These are phyloP conservation scores for Fusarium caatingaense DNA, from an alignment of 2,329 filamentous ascomycete genomes.

Conservation along the genomic window DNA sequence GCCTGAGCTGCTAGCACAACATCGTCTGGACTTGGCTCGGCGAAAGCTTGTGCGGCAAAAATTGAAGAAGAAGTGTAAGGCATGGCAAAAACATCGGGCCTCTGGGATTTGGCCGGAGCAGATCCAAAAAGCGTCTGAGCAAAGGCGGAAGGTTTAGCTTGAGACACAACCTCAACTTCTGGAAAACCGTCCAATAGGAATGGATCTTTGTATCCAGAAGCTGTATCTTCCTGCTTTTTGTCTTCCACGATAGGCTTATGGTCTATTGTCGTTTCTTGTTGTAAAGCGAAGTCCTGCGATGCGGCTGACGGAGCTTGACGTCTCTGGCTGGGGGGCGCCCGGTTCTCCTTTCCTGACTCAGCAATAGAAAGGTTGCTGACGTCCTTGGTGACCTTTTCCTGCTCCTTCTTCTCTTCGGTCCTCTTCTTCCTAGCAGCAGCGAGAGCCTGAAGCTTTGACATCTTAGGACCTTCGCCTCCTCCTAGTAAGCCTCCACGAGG, in stretches of 20 bases:
- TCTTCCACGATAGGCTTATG: not conserved
- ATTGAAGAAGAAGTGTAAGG: conserved; percentile 63
- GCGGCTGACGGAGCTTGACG: conserved; percentile 27
- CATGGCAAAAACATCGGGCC: conserved; percentile 54
- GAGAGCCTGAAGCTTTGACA: conserved; percentile 91
- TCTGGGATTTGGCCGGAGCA: conserved; percentile 49
- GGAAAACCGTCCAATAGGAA: conserved; percentile 3
- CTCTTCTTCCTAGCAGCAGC: conserved; percentile 89
- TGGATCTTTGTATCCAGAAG: not conserved
- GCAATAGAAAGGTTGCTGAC: conserved; percentile 50
- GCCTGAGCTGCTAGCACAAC: conserved; percentile 87
- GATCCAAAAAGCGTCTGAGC: conserved; percentile 64
- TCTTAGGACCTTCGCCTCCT: conserved; percentile 75
- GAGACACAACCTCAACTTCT: conserved; percentile 9
- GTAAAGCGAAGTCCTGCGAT: conserved; percentile 2
- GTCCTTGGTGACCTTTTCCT: conserved; percentile 43
- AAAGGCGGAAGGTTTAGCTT: conserved; percentile 64
- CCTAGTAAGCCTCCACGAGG: conserved; percentile 79
- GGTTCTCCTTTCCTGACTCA: conserved; percentile 49
- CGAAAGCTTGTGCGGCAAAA: conserved; percentile 73
- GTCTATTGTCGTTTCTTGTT: conserved; percentile 1
- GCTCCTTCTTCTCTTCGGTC: conserved; percentile 69
- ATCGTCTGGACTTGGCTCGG: conserved; percentile 91
- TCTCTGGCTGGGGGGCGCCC: conserved; percentile 32
- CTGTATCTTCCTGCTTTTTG: not conserved